phyloP scores from a whole-genome alignment of 148 eudicot species.

The Silene conica region DNA sequence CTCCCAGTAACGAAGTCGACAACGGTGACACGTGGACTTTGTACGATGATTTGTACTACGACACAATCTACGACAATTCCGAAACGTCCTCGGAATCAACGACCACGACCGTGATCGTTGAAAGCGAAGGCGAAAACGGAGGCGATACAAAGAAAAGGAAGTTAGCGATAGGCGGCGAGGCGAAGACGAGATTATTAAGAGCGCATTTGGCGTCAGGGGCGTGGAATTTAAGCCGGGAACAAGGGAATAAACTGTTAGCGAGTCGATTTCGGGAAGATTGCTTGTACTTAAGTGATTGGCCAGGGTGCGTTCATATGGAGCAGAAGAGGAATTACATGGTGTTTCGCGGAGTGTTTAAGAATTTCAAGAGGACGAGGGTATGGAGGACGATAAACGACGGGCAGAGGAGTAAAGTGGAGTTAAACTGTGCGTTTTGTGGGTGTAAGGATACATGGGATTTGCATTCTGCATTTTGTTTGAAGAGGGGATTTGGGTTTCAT shows the following conservation, averaged over 20 bases:
- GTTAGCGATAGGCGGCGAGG: neutral
- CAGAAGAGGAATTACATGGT: constrained; percentile 85
- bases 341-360: constrained; percentile 80
- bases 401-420: constrained; percentile 41
- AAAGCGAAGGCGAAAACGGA: neutral
- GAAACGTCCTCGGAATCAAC: constrained; percentile 18
- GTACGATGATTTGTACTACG: constrained; percentile 67
- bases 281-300: constrained; percentile 88
- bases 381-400: constrained; percentile 94
- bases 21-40: constrained; percentile 51
- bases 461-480: constrained; percentile 89
- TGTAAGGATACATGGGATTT: constrained; percentile 75
- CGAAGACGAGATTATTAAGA: neutral
- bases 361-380: constrained; percentile 68
- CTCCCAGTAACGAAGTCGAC: no score
- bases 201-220: constrained; percentile 69
- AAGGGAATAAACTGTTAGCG: constrained; percentile 75
- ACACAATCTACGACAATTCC: constrained; percentile 58
- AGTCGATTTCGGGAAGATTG: constrained; percentile 76
- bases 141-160: constrained; percentile 40
- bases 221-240: constrained; percentile 76
- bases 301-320: constrained; percentile 76
- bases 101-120: no score
- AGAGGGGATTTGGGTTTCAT: constrained; percentile 75
- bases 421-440: constrained; percentile 70